Percentiles rank a stretch among this genome's conserved stretches.
Evolutionary conservation across 768 basidiomycete species (phyloP).

Genomic region (Hericium coralloides): DNA sequence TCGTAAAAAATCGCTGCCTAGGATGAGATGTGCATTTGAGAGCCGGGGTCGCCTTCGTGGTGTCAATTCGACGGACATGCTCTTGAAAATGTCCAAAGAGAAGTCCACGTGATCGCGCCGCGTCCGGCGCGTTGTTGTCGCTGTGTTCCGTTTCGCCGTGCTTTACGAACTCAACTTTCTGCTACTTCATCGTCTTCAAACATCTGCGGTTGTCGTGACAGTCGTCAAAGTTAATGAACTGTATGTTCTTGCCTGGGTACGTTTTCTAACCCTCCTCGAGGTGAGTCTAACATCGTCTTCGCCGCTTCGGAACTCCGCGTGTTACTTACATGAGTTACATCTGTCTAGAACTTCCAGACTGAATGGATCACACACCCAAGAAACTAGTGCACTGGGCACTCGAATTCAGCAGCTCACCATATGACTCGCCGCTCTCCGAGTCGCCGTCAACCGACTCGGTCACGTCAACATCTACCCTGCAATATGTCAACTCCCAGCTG

Average conservation of each 20-base stretch:
- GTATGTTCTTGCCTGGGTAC: too few species aligned
- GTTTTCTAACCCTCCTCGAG: too few species aligned
- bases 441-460: conserved; percentile 38
- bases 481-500: conserved; percentile 77
- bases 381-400: conserved; percentile 3
- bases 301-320: background rate
- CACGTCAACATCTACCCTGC: conserved; percentile 49
- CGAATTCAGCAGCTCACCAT: conserved; percentile 10
- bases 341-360: too few species aligned
- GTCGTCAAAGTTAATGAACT: too few species aligned
- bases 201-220: too few species aligned
- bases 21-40: too few species aligned
- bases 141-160: background rate
- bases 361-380: conserved; percentile 1
- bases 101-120: background rate
- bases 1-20: too few species aligned
- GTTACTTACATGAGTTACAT: background rate
- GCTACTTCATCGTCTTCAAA: background rate
- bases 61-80: too few species aligned
- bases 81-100: background rate
- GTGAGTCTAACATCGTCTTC: too few species aligned
- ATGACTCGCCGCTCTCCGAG: conserved; percentile 21
- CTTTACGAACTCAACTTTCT: background rate
- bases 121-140: background rate
- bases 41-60: too few species aligned